Percentiles rank a stretch among this genome's conserved stretches.
These are phyloP conservation scores for Nothomitra cinnamomea DNA, from an alignment of 2,329 filamentous ascomycete genomes.

Conservation along the genomic window DNA sequence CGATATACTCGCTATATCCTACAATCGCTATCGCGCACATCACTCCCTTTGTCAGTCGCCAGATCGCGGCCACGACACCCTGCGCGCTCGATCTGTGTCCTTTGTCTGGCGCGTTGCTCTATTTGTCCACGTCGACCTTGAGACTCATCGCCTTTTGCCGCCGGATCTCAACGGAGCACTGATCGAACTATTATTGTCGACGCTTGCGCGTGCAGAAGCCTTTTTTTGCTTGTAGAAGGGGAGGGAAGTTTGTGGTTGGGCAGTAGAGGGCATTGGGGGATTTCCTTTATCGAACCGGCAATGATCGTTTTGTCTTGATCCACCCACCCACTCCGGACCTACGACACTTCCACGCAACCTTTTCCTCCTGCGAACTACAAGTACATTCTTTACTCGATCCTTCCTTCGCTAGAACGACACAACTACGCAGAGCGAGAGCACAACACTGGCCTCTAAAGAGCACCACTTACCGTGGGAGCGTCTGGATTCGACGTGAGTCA, in stretches of 20 bases:
- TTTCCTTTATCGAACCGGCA: background rate
- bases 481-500: conserved; percentile 2
- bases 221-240: background rate
- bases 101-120: background rate
- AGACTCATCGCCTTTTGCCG: background rate
- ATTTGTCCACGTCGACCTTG: background rate
- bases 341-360: background rate
- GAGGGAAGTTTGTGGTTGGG: background rate
- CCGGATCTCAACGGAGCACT: background rate
- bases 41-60: background rate
- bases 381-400: background rate
- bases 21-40: conserved; percentile 3
- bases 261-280: background rate
- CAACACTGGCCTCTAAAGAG: background rate
- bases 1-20: background rate
- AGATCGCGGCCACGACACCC: background rate
- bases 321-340: background rate
- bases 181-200: background rate
- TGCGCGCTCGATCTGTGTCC: background rate
- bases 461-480: no score
- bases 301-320: conserved; percentile 2
- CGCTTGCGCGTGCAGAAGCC: background rate
- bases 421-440: background rate
- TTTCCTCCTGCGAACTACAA: background rate
- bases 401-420: background rate